These are phyloP conservation scores for Athelia psychrophila DNA, from an alignment of 1,284 basidiomycete genomes.

Conservation along the genomic window DNA sequence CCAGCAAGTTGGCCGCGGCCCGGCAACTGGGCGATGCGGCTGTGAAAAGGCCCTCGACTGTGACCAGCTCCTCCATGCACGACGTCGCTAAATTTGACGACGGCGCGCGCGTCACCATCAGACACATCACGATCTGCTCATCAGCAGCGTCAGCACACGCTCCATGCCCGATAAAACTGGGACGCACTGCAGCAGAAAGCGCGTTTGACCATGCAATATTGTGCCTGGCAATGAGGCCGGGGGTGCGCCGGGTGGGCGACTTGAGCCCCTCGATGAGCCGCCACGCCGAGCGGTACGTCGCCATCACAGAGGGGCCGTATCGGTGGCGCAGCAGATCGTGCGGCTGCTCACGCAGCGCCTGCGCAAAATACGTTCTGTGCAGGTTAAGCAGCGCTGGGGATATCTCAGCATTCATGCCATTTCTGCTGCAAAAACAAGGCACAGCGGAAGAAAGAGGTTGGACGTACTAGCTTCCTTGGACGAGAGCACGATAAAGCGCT, in stretches of 20 bases:
- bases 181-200: constrained; percentile 58
- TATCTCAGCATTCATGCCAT: background rate
- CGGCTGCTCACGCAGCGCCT: constrained; percentile 58
- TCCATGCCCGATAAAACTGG: constrained; percentile 1
- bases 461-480: constrained; percentile 56
- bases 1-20: constrained; percentile 48
- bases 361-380: constrained; percentile 66
- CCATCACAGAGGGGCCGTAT: constrained; percentile 65
- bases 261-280: constrained; percentile 49
- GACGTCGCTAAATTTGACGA: constrained; percentile 50
- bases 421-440: constrained; percentile 1
- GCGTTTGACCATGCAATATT: constrained; percentile 57
- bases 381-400: constrained; percentile 58
- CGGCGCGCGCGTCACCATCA: constrained; percentile 58
- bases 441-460: background rate
- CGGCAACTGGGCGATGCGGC: constrained; percentile 44
- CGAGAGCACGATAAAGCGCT: constrained; percentile 46
- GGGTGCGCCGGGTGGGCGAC: constrained; percentile 36
- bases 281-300: constrained; percentile 69
- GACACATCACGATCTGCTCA: constrained; percentile 63
- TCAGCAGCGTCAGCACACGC: background rate
- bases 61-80: constrained; percentile 56
- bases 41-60: constrained; percentile 47
- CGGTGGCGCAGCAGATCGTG: constrained; percentile 55
- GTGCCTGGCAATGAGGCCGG: constrained; percentile 42